Conservation (phyloP, 345 rosid species). For the Citrus cavaleriei region DNA sequence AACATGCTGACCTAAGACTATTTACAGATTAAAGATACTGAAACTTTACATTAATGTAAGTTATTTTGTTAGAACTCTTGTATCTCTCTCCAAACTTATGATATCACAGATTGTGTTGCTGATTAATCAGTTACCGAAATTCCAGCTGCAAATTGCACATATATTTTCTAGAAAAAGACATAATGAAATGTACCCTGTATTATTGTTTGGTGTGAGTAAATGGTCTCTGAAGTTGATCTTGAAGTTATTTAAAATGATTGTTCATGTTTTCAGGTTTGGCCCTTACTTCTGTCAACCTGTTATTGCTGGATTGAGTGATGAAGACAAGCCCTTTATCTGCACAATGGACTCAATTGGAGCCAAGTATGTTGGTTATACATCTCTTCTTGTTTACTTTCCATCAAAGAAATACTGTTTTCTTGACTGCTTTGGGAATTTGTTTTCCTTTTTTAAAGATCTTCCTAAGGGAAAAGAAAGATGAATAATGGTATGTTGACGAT, state of each 20-base stretch:
- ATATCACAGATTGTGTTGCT: neutral
- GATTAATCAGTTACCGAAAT: neutral
- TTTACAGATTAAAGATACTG: neutral
- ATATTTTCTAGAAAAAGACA: neutral
- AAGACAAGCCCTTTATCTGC: constrained; percentile 94
- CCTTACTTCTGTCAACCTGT: constrained; percentile 98
- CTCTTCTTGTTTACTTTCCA: neutral
- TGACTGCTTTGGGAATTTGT: neutral
- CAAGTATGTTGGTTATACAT: constrained; percentile 51
- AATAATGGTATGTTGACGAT: neutral
- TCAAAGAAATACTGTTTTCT: neutral
- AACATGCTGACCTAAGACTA: no score
- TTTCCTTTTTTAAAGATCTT: neutral
- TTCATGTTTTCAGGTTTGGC: constrained; percentile 65
- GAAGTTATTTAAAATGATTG: neutral
- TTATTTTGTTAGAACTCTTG: neutral
- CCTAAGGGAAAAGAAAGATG: neutral
- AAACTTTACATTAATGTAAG: neutral
- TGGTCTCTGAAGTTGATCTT: neutral
- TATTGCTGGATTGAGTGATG: constrained; percentile 91
- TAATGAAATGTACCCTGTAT: neutral
- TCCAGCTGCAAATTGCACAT: neutral
- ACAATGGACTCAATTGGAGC: constrained; percentile 99
- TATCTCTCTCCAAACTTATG: no score
- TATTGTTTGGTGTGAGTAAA: neutral